phyloP scores from a whole-genome alignment of 2,329 filamentous ascomycete species.

The Plenodomus tracheiphilus region DNA sequence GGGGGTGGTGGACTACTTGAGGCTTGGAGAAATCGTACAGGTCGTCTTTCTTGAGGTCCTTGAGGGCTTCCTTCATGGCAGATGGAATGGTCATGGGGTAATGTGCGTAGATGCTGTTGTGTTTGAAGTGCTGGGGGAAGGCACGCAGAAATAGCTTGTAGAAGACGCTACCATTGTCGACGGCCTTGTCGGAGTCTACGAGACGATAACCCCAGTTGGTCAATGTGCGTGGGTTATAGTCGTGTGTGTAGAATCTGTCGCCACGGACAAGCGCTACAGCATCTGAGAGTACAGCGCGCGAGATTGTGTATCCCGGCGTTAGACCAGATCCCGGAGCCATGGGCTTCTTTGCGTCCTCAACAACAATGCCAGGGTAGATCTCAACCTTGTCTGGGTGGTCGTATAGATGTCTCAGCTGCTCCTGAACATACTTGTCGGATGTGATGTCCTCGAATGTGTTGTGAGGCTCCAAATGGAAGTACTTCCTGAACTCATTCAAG shows the following conservation, averaged over 20 bases:
- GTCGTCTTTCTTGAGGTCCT: constrained; percentile 66
- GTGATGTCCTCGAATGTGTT: constrained; percentile 84
- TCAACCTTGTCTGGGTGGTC: constrained; percentile 80
- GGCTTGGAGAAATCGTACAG: constrained; percentile 73
- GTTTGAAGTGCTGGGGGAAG: constrained; percentile 78
- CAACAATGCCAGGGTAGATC: constrained; percentile 76
- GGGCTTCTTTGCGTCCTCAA: constrained; percentile 73
- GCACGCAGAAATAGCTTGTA: constrained; percentile 81
- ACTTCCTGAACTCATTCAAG: constrained; percentile 82
- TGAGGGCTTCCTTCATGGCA: constrained; percentile 73
- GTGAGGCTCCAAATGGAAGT: constrained; percentile 76
- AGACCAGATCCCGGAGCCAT: constrained; percentile 72
- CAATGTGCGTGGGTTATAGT: constrained; percentile 69
- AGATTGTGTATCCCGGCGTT: constrained; percentile 74
- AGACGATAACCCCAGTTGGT: constrained; percentile 86
- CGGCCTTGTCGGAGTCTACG: constrained; percentile 69
- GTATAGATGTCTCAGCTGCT: constrained; percentile 63
- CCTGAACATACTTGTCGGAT: constrained; percentile 70
- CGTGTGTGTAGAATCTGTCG: constrained; percentile 77
- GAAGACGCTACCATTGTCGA: constrained; percentile 82
- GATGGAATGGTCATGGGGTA: constrained; percentile 73
- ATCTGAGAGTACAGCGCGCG: constrained; percentile 75
- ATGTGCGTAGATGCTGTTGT: constrained; percentile 79
- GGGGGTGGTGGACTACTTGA: constrained; percentile 48
- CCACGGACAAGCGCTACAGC: constrained; percentile 78